phyloP scores from a whole-genome alignment of 208 protist genomes.

The Trypanosoma caninum region DNA sequence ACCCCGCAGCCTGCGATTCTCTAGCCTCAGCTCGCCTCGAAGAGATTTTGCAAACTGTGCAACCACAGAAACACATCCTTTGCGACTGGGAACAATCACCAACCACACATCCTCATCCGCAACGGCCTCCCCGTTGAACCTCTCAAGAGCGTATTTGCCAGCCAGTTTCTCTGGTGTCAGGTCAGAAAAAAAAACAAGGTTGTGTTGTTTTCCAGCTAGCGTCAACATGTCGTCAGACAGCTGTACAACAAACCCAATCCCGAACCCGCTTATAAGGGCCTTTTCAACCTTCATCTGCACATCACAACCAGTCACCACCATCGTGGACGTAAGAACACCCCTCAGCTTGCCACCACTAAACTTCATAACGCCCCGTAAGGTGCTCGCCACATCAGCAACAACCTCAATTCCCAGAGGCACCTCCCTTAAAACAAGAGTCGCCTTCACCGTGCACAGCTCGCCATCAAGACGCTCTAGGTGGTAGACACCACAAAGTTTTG shows the following conservation, averaged over 20 bases:
- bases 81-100: constrained; percentile 35
- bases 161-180: constrained; percentile 37
- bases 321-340: constrained; percentile 37
- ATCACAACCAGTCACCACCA: constrained; percentile 31
- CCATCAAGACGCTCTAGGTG: constrained; percentile 48
- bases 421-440: constrained; percentile 34
- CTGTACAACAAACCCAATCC: constrained; percentile 38
- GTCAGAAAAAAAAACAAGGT: constrained; percentile 37
- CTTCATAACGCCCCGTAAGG: constrained; percentile 36
- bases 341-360: constrained; percentile 32
- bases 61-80: constrained; percentile 38
- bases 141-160: constrained; percentile 58
- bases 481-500: constrained; percentile 53
- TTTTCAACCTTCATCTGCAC: constrained; percentile 52
- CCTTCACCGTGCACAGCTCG: constrained; percentile 22
- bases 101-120: constrained; percentile 43
- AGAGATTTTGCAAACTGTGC: constrained; percentile 51
- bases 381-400: constrained; percentile 37
- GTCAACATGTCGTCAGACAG: constrained; percentile 35
- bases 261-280: constrained; percentile 38
- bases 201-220: constrained; percentile 45
- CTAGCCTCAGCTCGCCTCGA: constrained; percentile 51
- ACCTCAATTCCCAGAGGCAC: constrained; percentile 30
- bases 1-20: constrained; percentile 36
- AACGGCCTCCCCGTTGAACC: constrained; percentile 40